phyloP scores from a whole-genome alignment of 768 basidiomycete genomes.

The Lenzites betulinus region DNA sequence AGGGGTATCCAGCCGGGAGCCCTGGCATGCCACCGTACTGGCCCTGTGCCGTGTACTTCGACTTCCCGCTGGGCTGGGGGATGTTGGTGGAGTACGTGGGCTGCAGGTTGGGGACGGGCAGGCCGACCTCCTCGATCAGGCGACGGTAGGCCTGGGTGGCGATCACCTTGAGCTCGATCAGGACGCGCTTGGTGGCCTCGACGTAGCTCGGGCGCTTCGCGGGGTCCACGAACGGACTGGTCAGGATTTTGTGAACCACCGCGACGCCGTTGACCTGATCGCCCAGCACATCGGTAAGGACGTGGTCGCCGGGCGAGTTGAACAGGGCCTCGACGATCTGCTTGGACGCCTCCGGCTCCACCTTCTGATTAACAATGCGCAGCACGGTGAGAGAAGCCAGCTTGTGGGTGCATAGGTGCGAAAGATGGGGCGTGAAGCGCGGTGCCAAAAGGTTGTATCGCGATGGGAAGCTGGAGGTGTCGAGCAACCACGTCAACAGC shows the following conservation, averaged over 20 bases:
- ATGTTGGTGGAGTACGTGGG: constrained; percentile 69
- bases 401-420: constrained; percentile 97
- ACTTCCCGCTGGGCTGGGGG: constrained; percentile 62
- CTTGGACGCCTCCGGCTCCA: constrained; percentile 84
- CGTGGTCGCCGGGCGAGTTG: constrained; percentile 85
- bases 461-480: constrained; percentile 93
- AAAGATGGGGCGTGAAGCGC: constrained; percentile 94
- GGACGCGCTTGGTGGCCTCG: constrained; percentile 86
- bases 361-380: constrained; percentile 95
- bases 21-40: constrained; percentile 67
- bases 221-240: constrained; percentile 81
- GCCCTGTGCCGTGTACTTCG: constrained; percentile 52
- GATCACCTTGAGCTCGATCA: constrained; percentile 90
- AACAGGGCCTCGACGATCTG: constrained; percentile 91
- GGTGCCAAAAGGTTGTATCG: constrained; percentile 93
- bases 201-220: constrained; percentile 67
- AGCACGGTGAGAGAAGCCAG: constrained; percentile 93
- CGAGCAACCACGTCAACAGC: constrained; percentile 94
- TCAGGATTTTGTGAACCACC: constrained; percentile 89
- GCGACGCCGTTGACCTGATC: constrained; percentile 97
- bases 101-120: constrained; percentile 87
- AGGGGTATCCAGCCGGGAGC: constrained; percentile 76
- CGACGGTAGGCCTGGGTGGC: constrained; percentile 94
- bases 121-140: constrained; percentile 91
- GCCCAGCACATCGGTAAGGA: constrained; percentile 89